These are phyloP conservation scores for Xerocomus potaroensis DNA, from an alignment of 768 basidiomycete genomes.

Conservation along the genomic window DNA sequence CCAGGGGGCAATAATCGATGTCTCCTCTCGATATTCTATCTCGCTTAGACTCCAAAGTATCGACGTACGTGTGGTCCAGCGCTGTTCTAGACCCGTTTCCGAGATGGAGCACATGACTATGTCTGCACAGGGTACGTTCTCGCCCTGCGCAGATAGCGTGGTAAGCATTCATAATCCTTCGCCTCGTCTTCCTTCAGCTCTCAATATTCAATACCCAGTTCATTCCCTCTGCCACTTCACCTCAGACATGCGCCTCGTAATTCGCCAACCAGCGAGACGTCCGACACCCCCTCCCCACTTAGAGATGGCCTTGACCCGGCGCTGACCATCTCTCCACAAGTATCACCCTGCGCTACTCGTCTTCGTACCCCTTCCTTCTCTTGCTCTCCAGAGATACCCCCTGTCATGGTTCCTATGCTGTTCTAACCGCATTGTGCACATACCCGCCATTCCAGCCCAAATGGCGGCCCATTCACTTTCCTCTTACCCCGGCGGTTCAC, in stretches of 20 bases:
- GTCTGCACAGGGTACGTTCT: slow-evolving; percentile 7
- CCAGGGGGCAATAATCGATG: no score
- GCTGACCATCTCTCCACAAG: slow-evolving; percentile 1
- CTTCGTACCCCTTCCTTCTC: slow-evolving; percentile 13
- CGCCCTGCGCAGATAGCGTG: slow-evolving; percentile 8
- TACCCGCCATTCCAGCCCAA: slow-evolving; percentile 8
- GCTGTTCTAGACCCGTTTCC: no score
- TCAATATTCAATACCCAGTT: no score
- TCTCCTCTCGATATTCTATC: no score
- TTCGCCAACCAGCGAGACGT: slow-evolving; percentile 11
- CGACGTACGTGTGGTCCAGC: no score
- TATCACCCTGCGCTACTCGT: background rate
- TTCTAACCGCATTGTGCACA: slow-evolving; percentile 5
- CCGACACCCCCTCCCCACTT: slow-evolving; percentile 15
- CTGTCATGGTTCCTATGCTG: background rate
- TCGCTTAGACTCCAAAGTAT: no score
- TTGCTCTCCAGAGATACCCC: slow-evolving; percentile 13
- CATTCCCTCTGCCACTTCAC: no score
- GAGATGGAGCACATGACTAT: background rate
- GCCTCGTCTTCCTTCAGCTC: slow-evolving; percentile 21
- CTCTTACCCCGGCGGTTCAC: slow-evolving; percentile 2
- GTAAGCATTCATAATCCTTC: slow-evolving; percentile 11
- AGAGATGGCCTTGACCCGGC: slow-evolving; percentile 12
- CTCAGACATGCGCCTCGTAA: slow-evolving; percentile 17
- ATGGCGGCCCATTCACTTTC: slow-evolving; percentile 2